These are phyloP conservation scores for Cordyceps fumosorosea DNA, from an alignment of 2,329 filamentous ascomycete species.

Conservation along the genomic window DNA sequence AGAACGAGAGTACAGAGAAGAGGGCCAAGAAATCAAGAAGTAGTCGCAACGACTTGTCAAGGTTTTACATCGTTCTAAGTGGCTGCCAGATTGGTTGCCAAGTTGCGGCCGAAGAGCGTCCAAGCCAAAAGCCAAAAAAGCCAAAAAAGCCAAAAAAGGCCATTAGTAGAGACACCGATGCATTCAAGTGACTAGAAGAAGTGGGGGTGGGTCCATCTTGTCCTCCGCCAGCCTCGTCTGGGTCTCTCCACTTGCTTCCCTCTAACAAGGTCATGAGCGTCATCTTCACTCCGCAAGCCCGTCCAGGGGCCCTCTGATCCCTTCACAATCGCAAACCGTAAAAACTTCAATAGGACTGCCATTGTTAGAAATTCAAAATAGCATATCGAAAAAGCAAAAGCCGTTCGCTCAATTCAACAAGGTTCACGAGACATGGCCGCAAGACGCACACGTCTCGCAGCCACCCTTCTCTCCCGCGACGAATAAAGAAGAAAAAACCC, in stretches of 20 bases:
- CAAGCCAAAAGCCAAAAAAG: background rate
- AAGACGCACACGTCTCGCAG: background rate
- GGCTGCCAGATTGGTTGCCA: background rate
- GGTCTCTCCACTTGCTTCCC: too few species aligned
- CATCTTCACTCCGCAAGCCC: background rate
- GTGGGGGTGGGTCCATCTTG: background rate
- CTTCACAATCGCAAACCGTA: background rate
- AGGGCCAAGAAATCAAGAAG: background rate
- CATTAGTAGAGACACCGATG: too few species aligned
- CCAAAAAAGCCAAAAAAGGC: too few species aligned
- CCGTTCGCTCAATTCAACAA: slow-evolving; percentile 4
- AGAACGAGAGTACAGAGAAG: background rate
- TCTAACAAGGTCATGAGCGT: background rate
- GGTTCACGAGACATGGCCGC: background rate
- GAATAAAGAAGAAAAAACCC: background rate
- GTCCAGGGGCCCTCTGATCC: background rate
- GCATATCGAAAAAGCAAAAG: background rate
- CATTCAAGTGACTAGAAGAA: background rate
- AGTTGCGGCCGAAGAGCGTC: background rate
- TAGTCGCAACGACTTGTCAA: background rate
- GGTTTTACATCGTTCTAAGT: background rate
- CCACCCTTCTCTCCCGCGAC: background rate
- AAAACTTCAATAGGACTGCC: background rate
- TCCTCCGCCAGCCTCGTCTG: background rate
- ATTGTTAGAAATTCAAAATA: background rate